A percentile compares a stretch with the other conserved stretches of the same genome.
phyloP scores from a whole-genome alignment of 1,284 basidiomycete genomes.

The Porodaedalea pini region DNA sequence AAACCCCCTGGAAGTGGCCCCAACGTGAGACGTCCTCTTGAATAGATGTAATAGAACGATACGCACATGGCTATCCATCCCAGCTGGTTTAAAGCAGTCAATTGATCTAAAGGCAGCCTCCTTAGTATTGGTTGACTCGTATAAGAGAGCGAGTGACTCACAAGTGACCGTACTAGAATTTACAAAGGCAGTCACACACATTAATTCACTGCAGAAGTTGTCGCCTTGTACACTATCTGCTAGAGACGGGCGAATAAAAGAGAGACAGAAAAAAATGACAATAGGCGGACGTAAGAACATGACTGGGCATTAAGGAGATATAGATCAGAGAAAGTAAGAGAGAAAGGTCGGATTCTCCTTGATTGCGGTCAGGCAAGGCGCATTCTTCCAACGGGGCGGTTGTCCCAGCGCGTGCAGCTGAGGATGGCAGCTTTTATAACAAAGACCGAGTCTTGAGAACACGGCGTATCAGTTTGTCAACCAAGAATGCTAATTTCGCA shows the following conservation, averaged over 20 bases:
- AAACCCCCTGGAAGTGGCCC: slow-evolving; percentile 44
- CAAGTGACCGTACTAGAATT: slow-evolving; percentile 42
- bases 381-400: not conserved
- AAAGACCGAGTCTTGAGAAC: not conserved
- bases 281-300: not conserved
- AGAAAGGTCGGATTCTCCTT: not conserved
- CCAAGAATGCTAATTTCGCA: not conserved
- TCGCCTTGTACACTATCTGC: slow-evolving; percentile 35
- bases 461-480: not conserved
- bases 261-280: not conserved
- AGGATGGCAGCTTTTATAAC: not conserved
- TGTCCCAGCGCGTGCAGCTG: not conserved
- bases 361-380: not conserved
- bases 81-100: slow-evolving; percentile 40
- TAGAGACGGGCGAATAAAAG: not conserved
- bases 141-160: slow-evolving; percentile 28
- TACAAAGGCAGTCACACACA: slow-evolving; percentile 47
- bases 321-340: not conserved
- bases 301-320: not conserved
- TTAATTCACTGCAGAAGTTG: slow-evolving; percentile 38
- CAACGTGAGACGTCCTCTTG: slow-evolving; percentile 8
- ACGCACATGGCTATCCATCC: slow-evolving; percentile 56
- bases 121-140: not conserved
- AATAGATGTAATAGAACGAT: slow-evolving; percentile 2
- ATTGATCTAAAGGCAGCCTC: slow-evolving; percentile 37